phyloP scores from a whole-genome alignment of 805 yeast species.

The Sungouiella thailandica region DNA sequence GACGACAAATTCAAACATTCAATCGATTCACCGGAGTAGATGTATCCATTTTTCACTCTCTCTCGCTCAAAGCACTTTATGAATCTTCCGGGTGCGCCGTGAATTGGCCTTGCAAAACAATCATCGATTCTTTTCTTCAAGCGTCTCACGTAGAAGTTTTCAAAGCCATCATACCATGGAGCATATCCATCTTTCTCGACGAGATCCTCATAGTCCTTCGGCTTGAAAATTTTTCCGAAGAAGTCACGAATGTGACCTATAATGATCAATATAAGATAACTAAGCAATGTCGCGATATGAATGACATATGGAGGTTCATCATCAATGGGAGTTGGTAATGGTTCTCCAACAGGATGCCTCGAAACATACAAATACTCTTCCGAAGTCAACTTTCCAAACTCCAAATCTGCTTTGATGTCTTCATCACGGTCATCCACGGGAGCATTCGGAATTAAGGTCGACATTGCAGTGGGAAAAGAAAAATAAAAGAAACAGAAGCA shows the following conservation, averaged over 20 bases:
- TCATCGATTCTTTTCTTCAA: constrained; percentile 88
- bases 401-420: constrained; percentile 45
- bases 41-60: constrained; percentile 60
- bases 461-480: no score
- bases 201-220: constrained; percentile 59
- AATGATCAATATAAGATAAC: constrained; percentile 77
- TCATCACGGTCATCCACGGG: constrained; percentile 31
- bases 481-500: no score
- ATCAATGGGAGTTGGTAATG: constrained; percentile 56
- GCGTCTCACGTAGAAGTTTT: constrained; percentile 88
- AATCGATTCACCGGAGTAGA: constrained; percentile 69
- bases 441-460: constrained; percentile 33
- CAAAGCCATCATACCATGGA: constrained; percentile 93
- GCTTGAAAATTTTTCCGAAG: constrained; percentile 70
- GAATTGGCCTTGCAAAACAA: constrained; percentile 93
- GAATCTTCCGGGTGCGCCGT: constrained; percentile 94
- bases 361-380: constrained; percentile 61
- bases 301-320: constrained; percentile 88
- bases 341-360: constrained; percentile 50
- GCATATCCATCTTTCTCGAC: constrained; percentile 85
- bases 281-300: constrained; percentile 75
- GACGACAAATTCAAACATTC: constrained; percentile 84
- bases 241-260: constrained; percentile 91
- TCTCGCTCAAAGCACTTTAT: constrained; percentile 76
- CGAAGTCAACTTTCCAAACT: constrained; percentile 68